Evolutionary conservation across 208 protist species (phyloP), one percentile per base, ranked within the genome.

Genomic region (Acanthamoeba sp.): DNA sequence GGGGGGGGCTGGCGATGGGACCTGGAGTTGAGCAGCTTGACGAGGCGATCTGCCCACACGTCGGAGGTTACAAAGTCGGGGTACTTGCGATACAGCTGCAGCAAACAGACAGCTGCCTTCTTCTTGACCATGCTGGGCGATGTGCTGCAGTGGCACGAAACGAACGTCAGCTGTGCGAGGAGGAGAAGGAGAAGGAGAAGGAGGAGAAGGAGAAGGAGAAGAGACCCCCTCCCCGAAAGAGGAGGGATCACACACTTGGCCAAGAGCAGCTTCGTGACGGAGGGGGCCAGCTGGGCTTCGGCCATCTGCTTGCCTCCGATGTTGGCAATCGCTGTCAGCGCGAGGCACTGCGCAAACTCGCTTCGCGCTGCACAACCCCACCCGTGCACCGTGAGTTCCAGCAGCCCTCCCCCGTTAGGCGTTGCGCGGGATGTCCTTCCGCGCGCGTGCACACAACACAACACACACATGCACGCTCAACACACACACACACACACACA

Each of bases 321-420:
- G 96, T 99, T 99, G 50, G 98, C 98, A 66, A 99, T 98, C 20
- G 98, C 98, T 7, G 98, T 98, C 27, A 99, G 98, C 27, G 99
- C 99, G 10, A 99, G 96, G 80, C 98, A 98, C 76, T 99, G 96
- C 91, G 97, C 97, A 85, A 98, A 97, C 93, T 99, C 99, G 59
- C 98, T 97, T 36, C 96, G 95, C 9, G 94, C 69, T 40, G 48
- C 34, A 36, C 20, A 73, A 6, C 12, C 42, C 27, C n/a, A n/a
- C n/a, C n/a, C n/a, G n/a, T n/a, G n/a, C n/a, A n/a, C n/a, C n/a
- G n/a, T n/a, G n/a, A n/a, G n/a, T n/a, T n/a, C n/a, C n/a, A n/a
- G n/a, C n/a, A n/a, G n/a, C n/a, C n/a, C n/a, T n/a, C n/a, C n/a
- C n/a, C n/a, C n/a, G n/a, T n/a, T n/a, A n/a, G n/a, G n/a, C n/a